phyloP scores from a whole-genome alignment of 441 rosid genomes.

The Metrosideros polymorpha region DNA sequence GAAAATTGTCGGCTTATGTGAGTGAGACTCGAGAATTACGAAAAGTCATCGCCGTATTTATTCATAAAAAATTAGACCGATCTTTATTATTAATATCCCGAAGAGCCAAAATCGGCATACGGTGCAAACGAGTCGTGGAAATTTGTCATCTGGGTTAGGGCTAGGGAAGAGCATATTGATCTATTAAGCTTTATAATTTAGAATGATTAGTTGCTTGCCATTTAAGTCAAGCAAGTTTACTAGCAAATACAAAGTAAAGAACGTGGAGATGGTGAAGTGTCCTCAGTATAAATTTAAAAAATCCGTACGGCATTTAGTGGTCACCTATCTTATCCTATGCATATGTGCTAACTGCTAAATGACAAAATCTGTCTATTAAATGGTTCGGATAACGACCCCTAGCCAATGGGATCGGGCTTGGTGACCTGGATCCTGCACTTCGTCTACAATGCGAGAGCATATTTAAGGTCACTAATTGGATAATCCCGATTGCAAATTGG shows the following conservation, averaged over 20 bases:
- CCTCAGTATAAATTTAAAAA: not conserved
- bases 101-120: not conserved
- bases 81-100: accelerated
- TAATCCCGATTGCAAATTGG: not conserved
- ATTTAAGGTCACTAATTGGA: not conserved
- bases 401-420: not conserved
- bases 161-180: not conserved
- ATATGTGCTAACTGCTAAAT: not conserved
- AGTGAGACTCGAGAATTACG: not conserved
- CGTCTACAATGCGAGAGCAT: not conserved
- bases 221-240: not conserved
- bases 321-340: not conserved
- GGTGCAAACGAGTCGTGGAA: not conserved
- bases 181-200: not conserved
- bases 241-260: not conserved
- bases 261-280: not conserved
- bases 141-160: not conserved
- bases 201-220: not conserved
- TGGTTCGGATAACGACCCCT: not conserved
- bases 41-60: not conserved
- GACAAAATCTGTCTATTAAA: not conserved
- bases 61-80: not conserved
- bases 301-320: not conserved
- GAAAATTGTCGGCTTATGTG: not conserved
- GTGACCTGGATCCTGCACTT: not conserved